A percentile compares a stretch with the other conserved stretches of the same genome.
Conservation (phyloP, 2,329 filamentous ascomycete genomes). For the Claviceps sp. region DNA sequence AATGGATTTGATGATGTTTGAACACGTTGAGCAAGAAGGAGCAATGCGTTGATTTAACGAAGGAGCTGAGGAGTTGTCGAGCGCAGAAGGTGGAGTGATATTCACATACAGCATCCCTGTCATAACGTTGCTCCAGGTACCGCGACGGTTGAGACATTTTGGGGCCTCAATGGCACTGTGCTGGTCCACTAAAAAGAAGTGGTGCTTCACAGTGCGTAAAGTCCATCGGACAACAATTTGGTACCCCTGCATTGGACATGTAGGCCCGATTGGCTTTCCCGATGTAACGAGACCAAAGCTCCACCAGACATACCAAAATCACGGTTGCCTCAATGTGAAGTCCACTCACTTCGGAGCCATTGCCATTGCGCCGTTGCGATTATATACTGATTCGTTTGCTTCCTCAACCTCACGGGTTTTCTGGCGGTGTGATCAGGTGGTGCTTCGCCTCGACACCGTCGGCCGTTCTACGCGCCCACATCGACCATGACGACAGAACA, state of each 20-base stretch:
- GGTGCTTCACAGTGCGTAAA: background rate
- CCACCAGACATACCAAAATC: background rate
- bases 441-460: background rate
- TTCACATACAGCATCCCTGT: background rate
- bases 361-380: no score
- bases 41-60: constrained; percentile 4
- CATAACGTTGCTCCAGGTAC: background rate
- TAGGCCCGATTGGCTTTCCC: background rate
- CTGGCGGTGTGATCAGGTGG: no score
- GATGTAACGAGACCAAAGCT: background rate
- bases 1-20: background rate
- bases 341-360: no score
- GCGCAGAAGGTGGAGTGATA: constrained; percentile 3
- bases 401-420: no score
- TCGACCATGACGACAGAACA: constrained; percentile 18
- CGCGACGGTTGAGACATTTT: background rate
- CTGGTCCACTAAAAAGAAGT: rapidly evolving
- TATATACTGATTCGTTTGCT: no score
- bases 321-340: background rate
- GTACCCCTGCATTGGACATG: background rate
- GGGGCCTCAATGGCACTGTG: constrained; percentile 2
- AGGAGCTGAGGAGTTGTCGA: background rate
- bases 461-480: background rate
- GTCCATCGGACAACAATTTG: background rate
- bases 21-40: background rate